A percentile compares a stretch with the other conserved stretches of the same genome.
These are phyloP conservation scores for Leptographium flavum DNA, from an alignment of 2,329 filamentous ascomycete genomes.

Conservation along the genomic window DNA sequence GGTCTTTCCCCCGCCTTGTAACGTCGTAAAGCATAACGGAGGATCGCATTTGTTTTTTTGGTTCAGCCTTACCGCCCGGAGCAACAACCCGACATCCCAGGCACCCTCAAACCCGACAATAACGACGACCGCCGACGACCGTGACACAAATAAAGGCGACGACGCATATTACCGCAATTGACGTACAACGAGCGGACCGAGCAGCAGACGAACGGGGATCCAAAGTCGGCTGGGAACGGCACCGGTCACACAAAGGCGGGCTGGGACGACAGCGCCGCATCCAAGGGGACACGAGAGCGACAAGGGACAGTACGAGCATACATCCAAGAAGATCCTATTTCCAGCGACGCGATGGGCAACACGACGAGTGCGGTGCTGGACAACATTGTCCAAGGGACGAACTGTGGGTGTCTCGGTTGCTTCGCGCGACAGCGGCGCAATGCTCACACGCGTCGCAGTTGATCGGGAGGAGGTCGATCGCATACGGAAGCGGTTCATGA, in stretches of 20 bases:
- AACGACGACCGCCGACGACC: not conserved
- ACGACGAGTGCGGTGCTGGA: conserved; percentile 67
- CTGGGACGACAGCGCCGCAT: not conserved
- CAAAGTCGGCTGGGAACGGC: no score
- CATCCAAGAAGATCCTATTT: no score
- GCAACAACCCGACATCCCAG: not conserved
- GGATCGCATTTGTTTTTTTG: not conserved
- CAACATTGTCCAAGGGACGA: conserved; percentile 90
- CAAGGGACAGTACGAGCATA: not conserved
- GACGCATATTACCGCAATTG: not conserved
- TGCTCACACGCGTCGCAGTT: conserved; percentile 40
- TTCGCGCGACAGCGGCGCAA: not conserved
- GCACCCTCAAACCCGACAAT: no score
- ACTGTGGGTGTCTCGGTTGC: conserved; percentile 51
- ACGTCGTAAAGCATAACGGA: not conserved
- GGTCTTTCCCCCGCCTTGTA: not conserved
- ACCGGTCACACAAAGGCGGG: not conserved
- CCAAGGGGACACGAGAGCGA: not conserved
- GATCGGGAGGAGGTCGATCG: conserved; percentile 95
- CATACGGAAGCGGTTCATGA: conserved; percentile 96
- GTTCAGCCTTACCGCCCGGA: not conserved
- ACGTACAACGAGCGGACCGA: not conserved
- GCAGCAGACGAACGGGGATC: no score
- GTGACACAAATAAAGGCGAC: no score
- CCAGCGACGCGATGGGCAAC: conserved; percentile 49